Evolutionary conservation across 2,329 filamentous ascomycete genomes (phyloP).

Genomic region (Colletotrichum sp.): DNA sequence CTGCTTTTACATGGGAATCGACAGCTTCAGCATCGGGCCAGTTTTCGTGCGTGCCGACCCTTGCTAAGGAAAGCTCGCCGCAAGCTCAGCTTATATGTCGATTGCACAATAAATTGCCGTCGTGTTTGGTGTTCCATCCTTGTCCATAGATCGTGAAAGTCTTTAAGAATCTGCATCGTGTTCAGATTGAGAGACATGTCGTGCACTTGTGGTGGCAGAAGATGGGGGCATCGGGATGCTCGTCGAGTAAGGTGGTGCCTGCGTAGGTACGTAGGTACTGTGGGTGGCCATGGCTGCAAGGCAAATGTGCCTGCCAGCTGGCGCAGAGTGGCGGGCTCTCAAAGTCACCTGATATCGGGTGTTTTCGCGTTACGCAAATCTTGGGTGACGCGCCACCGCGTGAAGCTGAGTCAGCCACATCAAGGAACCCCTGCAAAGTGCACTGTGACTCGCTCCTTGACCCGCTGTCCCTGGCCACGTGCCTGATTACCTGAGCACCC

Average conservation of each 20-base stretch:
- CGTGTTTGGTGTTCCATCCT: background rate
- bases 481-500: no score
- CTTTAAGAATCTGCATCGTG: background rate
- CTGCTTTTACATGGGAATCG: background rate
- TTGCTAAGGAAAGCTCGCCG: background rate
- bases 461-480: no score
- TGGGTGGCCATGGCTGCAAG: no score
- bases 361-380: background rate
- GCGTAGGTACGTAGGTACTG: no score
- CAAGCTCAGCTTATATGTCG: no score
- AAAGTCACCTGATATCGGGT: background rate
- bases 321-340: background rate
- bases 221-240: no score
- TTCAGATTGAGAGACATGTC: background rate
- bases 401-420: background rate
- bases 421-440: background rate
- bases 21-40: background rate
- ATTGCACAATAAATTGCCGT: no score
- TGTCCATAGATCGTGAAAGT: background rate
- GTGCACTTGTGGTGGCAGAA: background rate
- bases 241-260: no score
- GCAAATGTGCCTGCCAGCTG: background rate
- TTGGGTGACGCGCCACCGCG: background rate
- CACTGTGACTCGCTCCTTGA: background rate
- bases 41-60: background rate